phyloP scores from a whole-genome alignment of 352 stramenopile genomes.

The Phytophthora gonapodyides region DNA sequence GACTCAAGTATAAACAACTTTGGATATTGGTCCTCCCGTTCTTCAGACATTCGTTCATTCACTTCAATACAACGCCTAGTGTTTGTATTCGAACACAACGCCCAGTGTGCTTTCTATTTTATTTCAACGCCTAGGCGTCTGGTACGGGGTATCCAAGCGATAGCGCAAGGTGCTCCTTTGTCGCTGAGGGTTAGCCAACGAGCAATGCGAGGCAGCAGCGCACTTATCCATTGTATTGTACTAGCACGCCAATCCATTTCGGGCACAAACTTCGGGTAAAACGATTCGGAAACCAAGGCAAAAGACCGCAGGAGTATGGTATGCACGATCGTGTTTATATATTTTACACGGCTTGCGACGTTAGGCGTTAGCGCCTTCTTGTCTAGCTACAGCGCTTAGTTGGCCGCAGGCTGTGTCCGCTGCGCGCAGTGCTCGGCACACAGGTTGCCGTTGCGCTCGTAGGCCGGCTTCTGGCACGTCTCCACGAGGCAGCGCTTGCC shows the following conservation, averaged over 20 bases:
- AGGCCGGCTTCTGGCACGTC: constrained; percentile 55
- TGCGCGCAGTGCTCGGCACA: constrained; percentile 38
- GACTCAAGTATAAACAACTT: too few relatives aligned
- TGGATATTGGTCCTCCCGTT: not conserved
- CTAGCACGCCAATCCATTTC: too few relatives aligned
- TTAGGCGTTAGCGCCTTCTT: constrained; percentile 8
- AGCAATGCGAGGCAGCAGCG: too few relatives aligned
- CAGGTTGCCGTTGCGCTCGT: constrained; percentile 61
- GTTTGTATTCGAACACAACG: not conserved
- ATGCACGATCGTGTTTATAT: constrained; percentile 29
- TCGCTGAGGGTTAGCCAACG: too few relatives aligned
- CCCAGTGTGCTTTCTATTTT: constrained; percentile 4
- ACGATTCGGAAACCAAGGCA: too few relatives aligned
- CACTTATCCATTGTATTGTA: too few relatives aligned
- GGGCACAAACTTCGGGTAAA: too few relatives aligned
- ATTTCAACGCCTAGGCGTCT: constrained; percentile 12
- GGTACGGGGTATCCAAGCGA: not conserved
- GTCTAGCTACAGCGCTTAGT: constrained; percentile 15
- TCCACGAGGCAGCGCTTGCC: constrained; percentile 47
- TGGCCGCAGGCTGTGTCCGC: constrained; percentile 17
- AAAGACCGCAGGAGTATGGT: not conserved
- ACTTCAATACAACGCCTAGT: constrained; percentile 3
- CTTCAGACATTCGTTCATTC: constrained; percentile 2
- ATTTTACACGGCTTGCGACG: constrained; percentile 24
- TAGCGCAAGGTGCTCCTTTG: too few relatives aligned